phyloP scores from a whole-genome alignment of 441 rosid species.

The Melastoma candidum region DNA sequence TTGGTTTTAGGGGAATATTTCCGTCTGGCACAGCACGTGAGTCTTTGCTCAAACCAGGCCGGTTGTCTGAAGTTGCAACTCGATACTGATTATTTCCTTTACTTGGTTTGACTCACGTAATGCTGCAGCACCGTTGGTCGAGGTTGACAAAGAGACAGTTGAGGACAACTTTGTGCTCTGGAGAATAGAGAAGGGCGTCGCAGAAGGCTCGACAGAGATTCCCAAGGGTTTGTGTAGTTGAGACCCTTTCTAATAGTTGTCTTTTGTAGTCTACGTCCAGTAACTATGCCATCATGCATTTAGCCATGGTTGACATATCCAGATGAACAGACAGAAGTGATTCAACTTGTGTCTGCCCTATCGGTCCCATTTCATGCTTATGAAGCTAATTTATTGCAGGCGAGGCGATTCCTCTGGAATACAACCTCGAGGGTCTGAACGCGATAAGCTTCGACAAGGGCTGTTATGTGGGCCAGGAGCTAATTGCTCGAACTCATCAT shows the following conservation, averaged over 20 bases:
- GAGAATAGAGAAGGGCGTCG: slow-evolving; percentile 85
- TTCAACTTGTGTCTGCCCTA: too few relatives aligned
- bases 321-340: too few relatives aligned
- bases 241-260: too few relatives aligned
- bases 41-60: slow-evolving; percentile 14
- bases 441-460: slow-evolving; percentile 96
- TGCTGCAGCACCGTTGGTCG: slow-evolving; percentile 79
- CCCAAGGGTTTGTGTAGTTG: slow-evolving; percentile 46
- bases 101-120: slow-evolving; percentile 6
- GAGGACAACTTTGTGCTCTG: slow-evolving; percentile 55
- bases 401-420: slow-evolving; percentile 83
- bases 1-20: too few relatives aligned
- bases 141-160: slow-evolving; percentile 67
- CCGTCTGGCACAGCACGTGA: slow-evolving; percentile 30
- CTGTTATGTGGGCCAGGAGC: slow-evolving; percentile 95
- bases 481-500: slow-evolving; percentile 89
- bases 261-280: too few relatives aligned
- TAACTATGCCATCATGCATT: too few relatives aligned
- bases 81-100: not conserved
- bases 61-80: slow-evolving; percentile 3
- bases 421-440: slow-evolving; percentile 72
- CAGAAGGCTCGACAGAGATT: slow-evolving; percentile 87
- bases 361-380: too few relatives aligned
- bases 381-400: slow-evolving; percentile 26
- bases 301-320: too few relatives aligned